Evolutionary conservation across 306 rosid genomes (phyloP).

Genomic region (Dryas drummondii): DNA sequence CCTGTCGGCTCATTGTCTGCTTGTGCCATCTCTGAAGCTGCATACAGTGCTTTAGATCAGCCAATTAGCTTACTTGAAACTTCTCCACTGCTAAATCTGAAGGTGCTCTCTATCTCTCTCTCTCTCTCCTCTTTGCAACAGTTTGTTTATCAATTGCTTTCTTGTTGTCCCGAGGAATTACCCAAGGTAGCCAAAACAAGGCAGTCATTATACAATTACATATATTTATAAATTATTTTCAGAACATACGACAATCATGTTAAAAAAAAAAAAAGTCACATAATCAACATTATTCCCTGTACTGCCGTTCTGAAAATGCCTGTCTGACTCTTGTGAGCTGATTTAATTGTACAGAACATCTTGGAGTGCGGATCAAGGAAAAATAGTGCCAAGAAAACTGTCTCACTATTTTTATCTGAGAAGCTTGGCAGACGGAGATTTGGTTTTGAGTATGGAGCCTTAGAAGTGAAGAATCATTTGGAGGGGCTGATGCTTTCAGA

Average conservation of each 20-base stretch:
- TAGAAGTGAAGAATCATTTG: conserved; percentile 73
- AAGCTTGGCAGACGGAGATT: conserved; percentile 61
- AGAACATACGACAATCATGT: neutral
- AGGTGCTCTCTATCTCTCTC: conserved; percentile 38
- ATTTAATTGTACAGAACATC: conserved; percentile 46
- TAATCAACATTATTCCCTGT: neutral
- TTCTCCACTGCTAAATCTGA: conserved; percentile 86
- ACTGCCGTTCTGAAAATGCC: neutral
- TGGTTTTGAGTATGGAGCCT: conserved; percentile 82
- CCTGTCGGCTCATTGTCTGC: conserved; percentile 93
- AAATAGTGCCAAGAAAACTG: conserved; percentile 47
- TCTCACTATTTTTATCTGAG: conserved; percentile 68
- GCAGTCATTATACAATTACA: too few relatives aligned
- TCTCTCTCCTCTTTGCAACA: neutral
- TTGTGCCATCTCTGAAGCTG: conserved; percentile 95
- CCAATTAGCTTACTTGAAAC: conserved; percentile 90
- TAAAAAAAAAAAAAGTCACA: neutral
- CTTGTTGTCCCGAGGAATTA: neutral
- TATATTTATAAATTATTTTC: neutral
- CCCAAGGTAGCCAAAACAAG: neutral
- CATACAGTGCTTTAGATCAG: conserved; percentile 94
- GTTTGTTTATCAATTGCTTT: neutral
- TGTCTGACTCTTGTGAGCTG: conserved; percentile 8
- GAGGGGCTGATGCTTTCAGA: conserved; percentile 65
- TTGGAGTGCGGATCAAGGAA: conserved; percentile 81